Conservation (phyloP, 345 rosid genomes). For the Turnera subulata region DNA sequence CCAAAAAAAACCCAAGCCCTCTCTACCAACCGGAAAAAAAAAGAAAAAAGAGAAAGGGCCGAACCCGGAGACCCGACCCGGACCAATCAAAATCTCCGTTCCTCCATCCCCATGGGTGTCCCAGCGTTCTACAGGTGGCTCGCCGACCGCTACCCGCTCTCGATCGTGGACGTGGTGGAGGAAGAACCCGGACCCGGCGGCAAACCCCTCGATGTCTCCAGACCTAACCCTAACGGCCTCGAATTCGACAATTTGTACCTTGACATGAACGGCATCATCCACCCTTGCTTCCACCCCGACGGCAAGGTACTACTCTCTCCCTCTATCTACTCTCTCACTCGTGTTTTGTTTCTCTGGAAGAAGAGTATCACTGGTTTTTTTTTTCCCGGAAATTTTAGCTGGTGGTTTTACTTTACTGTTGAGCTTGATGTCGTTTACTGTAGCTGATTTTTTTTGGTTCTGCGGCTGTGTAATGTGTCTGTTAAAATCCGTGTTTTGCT, state of each 20-base stretch:
- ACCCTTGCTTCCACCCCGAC: constrained; percentile 98
- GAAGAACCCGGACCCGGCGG: constrained; percentile 49
- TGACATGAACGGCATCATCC: constrained; percentile 94
- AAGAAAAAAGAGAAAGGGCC: too few relatives aligned
- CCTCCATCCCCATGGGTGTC: constrained; percentile 62
- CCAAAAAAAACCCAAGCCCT: too few relatives aligned
- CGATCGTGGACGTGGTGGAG: constrained; percentile 77
- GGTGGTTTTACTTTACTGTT: too few relatives aligned
- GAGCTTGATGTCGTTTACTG: too few relatives aligned
- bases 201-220: constrained; percentile 54
- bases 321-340: background rate
- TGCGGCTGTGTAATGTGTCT: too few relatives aligned
- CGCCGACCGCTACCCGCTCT: constrained; percentile 83
- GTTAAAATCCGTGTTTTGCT: too few relatives aligned
- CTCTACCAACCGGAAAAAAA: background rate
- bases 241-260: constrained; percentile 89
- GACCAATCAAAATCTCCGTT: too few relatives aligned
- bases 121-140: constrained; percentile 98
- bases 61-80: too few relatives aligned
- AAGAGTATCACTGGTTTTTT: too few relatives aligned
- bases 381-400: too few relatives aligned
- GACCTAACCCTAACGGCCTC: constrained; percentile 86
- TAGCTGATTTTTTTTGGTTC: too few relatives aligned
- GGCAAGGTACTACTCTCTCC: constrained; percentile 51
- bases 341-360: too few relatives aligned